Evolutionary conservation across 176 grass and related monocot species (phyloP).

Genomic region (Rhynchospora tenuis): DNA sequence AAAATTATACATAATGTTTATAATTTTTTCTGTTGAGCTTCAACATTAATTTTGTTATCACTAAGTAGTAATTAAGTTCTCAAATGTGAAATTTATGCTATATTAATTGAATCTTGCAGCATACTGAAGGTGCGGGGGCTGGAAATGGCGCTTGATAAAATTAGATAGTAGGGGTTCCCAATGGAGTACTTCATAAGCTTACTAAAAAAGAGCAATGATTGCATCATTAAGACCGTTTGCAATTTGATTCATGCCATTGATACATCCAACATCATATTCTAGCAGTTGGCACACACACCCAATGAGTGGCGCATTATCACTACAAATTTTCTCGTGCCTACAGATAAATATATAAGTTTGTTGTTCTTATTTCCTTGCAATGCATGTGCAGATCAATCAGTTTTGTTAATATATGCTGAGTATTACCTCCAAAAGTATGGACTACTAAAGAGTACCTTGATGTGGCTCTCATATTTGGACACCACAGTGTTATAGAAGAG

Average conservation of each 20-base stretch:
- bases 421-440: background rate
- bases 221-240: slow-evolving; percentile 47
- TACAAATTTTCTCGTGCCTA: slow-evolving; percentile 59
- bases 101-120: background rate
- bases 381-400: no score
- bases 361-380: slow-evolving; percentile 7
- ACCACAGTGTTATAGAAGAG: slow-evolving; percentile 40
- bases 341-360: background rate
- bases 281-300: slow-evolving; percentile 36
- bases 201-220: slow-evolving; percentile 20
- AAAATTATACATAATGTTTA: background rate
- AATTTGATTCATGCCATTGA: slow-evolving; percentile 39
- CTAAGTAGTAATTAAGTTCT: no score
- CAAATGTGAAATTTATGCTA: background rate
- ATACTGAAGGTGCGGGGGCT: slow-evolving; percentile 34
- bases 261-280: slow-evolving; percentile 31
- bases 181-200: slow-evolving; percentile 62
- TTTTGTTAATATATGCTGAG: background rate
- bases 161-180: slow-evolving; percentile 43
- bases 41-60: no score
- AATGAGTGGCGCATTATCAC: slow-evolving; percentile 43
- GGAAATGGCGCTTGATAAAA: slow-evolving; percentile 36
- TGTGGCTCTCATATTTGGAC: slow-evolving; percentile 48
- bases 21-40: no score
- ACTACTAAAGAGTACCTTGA: slow-evolving; percentile 27